phyloP scores from a whole-genome alignment of 805 yeast species.

The Candida yuanshanica region DNA sequence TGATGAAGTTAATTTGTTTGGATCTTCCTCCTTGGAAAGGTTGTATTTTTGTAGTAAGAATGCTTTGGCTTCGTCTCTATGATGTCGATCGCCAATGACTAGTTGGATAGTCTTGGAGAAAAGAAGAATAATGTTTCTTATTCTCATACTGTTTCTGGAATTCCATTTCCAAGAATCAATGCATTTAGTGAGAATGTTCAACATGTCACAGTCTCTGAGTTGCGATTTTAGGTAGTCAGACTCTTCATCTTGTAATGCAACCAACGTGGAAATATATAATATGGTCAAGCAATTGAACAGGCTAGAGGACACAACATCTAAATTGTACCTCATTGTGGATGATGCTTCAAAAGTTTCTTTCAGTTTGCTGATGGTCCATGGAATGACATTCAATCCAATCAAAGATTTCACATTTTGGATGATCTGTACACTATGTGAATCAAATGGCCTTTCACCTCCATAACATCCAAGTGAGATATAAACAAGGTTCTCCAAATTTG shows the following conservation, averaged over 20 bases:
- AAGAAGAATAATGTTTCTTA: slow-evolving; percentile 51
- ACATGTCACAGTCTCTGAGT: slow-evolving; percentile 31
- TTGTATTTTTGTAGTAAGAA: slow-evolving; percentile 39
- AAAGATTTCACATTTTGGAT: slow-evolving; percentile 7
- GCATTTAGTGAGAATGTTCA: slow-evolving; percentile 39
- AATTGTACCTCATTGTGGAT: slow-evolving; percentile 1
- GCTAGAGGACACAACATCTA: slow-evolving; percentile 9
- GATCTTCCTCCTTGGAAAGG: slow-evolving; percentile 22
- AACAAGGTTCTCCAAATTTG: slow-evolving; percentile 5
- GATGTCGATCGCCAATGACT: slow-evolving; percentile 54
- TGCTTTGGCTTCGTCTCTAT: slow-evolving; percentile 38
- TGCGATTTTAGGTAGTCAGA: slow-evolving; percentile 4
- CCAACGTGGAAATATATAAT: slow-evolving; percentile 9
- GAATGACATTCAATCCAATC: slow-evolving; percentile 4
- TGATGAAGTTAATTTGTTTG: slow-evolving; percentile 46
- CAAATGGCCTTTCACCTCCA: slow-evolving; percentile 7
- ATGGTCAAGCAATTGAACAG: slow-evolving; percentile 13
- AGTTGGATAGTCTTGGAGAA: slow-evolving; percentile 49
- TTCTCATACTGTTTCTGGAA: slow-evolving; percentile 36
- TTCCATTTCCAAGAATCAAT: slow-evolving; percentile 68
- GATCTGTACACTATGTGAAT: slow-evolving; percentile 7
- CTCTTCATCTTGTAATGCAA: slow-evolving; percentile 4
- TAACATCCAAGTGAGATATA: slow-evolving; percentile 14
- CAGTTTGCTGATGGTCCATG: slow-evolving; percentile 4
- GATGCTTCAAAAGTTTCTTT: slow-evolving; percentile 6